Base-by-base conservation (phyloP, 2,329 filamentous ascomycete genomes). In the Colletotrichum filicis region DNA sequence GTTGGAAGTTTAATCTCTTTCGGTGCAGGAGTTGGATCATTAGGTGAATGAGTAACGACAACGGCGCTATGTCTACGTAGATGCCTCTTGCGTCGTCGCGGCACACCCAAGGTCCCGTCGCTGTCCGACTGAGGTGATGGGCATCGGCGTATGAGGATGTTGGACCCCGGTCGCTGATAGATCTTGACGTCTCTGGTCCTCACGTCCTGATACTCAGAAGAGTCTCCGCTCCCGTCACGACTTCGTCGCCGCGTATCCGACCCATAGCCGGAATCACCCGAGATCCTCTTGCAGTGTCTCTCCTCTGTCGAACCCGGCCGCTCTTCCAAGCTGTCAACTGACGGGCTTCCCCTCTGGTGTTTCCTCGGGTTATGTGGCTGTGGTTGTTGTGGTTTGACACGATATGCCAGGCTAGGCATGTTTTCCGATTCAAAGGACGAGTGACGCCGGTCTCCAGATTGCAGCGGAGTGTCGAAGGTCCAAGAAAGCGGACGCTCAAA, bases 181-280 rank as follows among this genome's bases (percentile, higher is more conserved):
- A 26, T 11, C 35, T 28, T 22, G 8, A 56, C 12, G 28, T 7
- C 35, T 32, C 16, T 22, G 19, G 9, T 8, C 7, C 22, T 22
- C 16, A 8, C 6, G 11, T 3, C 5, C n/a, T 22, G 26, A 22
- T 24, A 11, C 14, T 66, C 32, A 9, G 24, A 59, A 59, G 9
- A 9, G 19, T 22, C 7, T 7, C n/a, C 8, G 2, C 53, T 32
- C 7, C 52, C 9, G n/a, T 53, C 46, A 19, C 63, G 37, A 12
- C 35, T 22, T 42, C 30, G 30, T 22, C 32, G 69, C 26, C 37
- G 37, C 9, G 30, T 52, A 22, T 70, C 66, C 7, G 70, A 65
- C 5, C 59, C 67, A 11, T 73, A 71, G 6, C 70, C 70, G 6
- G 70, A 73, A 22, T 73, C 66, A 28, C 26, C 46, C 16, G 60